These are phyloP conservation scores for Holtermanniella nyarrowii DNA, from an alignment of 768 basidiomycete species.

Conservation along the genomic window DNA sequence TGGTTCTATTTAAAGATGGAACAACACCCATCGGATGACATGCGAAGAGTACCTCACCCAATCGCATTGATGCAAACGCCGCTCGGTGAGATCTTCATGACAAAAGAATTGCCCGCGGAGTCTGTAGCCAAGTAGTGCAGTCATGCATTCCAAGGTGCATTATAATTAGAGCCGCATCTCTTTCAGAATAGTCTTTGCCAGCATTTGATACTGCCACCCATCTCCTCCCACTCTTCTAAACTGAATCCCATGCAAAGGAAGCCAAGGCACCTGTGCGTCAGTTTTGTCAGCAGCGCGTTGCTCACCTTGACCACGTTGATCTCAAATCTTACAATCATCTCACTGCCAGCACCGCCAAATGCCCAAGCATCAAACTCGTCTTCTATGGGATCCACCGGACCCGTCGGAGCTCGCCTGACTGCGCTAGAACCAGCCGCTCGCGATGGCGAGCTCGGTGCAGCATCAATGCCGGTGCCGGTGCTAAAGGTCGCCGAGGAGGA, in stretches of 20 bases:
- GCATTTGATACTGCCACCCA: slow-evolving; percentile 96
- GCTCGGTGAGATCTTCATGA: no score
- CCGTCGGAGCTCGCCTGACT: not conserved
- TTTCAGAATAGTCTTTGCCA: slow-evolving; percentile 46
- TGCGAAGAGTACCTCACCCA: no score
- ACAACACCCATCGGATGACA: no score
- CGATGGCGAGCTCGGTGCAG: slow-evolving; percentile 10
- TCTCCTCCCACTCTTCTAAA: slow-evolving; percentile 84
- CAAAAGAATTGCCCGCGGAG: no score
- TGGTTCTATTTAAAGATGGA: no score
- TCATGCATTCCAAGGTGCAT: no score
- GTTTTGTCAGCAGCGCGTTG: slow-evolving; percentile 6
- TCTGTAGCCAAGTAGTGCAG: no score
- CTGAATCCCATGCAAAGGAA: slow-evolving; percentile 88
- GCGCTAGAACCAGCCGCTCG: not conserved
- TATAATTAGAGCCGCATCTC: slow-evolving; percentile 33
- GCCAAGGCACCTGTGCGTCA: slow-evolving; percentile 64
- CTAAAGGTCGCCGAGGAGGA: not conserved
- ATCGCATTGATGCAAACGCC: no score
- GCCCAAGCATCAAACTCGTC: slow-evolving; percentile 40
- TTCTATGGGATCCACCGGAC: not conserved
- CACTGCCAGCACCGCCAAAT: slow-evolving; percentile 52
- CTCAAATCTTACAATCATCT: slow-evolving; percentile 85
- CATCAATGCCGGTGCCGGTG: slow-evolving; percentile 7
- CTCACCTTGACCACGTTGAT: slow-evolving; percentile 92